phyloP scores from a whole-genome alignment of 441 rosid species.

The Raphanus hybrid region DNA sequence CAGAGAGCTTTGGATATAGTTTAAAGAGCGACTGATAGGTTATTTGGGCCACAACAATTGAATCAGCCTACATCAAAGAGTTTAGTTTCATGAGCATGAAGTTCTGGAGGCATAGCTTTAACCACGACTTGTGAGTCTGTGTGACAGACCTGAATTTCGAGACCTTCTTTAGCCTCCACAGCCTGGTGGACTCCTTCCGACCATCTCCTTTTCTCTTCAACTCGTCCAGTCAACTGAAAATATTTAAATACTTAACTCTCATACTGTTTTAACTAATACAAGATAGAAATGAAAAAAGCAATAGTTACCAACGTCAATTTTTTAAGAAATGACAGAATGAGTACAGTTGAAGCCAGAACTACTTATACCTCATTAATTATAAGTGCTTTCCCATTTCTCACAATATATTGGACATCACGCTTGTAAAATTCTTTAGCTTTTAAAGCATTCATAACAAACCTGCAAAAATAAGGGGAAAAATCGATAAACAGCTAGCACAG shows the following conservation, averaged over 20 bases:
- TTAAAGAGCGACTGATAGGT: conserved; percentile 97
- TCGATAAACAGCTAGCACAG: too few relatives aligned
- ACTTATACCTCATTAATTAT: conserved; percentile 88
- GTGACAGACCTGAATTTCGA: conserved; percentile 75
- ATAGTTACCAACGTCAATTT: too few relatives aligned
- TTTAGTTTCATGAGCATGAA: conserved; percentile 13
- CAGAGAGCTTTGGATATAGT: conserved; percentile 96
- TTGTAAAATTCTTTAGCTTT: conserved; percentile 98
- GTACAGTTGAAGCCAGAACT: conserved; percentile 29
- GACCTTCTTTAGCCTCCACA: conserved; percentile 97
- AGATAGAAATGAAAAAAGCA: too few relatives aligned
- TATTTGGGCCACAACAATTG: conserved; percentile 97
- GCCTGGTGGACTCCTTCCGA: conserved; percentile 98
- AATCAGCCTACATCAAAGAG: conserved; percentile 73
- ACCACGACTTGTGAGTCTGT: background rate
- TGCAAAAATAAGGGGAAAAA: conserved; percentile 30
- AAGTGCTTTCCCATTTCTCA: conserved; percentile 91
- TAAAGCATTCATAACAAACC: conserved; percentile 95
- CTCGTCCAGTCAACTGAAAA: conserved; percentile 93
- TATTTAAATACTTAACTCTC: background rate
- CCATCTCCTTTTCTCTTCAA: conserved; percentile 99
- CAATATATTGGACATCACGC: conserved; percentile 90
- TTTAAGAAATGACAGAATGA: too few relatives aligned
- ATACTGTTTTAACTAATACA: too few relatives aligned
- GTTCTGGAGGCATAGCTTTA: background rate